Conservation (phyloP, 208 protist species). For the Naegleria lovaniensis region DNA sequence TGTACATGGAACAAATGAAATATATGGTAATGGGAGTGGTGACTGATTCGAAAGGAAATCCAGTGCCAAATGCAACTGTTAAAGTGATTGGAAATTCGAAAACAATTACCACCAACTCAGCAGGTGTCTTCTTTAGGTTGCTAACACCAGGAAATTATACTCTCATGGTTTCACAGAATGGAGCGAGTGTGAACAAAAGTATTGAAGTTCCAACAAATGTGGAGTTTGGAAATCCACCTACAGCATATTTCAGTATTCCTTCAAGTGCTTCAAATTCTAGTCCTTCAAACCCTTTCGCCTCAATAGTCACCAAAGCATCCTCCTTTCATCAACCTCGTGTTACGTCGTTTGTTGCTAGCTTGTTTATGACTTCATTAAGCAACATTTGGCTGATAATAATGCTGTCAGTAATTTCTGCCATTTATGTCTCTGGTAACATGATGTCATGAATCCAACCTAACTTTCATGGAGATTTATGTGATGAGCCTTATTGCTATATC, state of each 20-base stretch:
- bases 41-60: neutral
- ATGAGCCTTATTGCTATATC: no score
- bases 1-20: neutral
- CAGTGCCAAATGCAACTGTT: neutral
- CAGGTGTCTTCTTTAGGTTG: neutral
- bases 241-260: neutral
- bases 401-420: no score
- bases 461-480: no score
- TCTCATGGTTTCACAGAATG: neutral
- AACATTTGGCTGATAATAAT: no score
- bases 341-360: no score
- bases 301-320: no score
- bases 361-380: no score
- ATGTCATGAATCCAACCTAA: no score
- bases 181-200: neutral
- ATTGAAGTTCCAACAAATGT: neutral
- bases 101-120: neutral
- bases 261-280: no score
- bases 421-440: no score
- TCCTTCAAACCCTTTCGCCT: no score
- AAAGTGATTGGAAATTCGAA: neutral
- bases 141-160: neutral
- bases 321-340: no score
- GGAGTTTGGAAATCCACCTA: neutral
- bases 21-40: neutral